A percentile compares a stretch with the other conserved stretches of the same genome.
phyloP scores from a whole-genome alignment of 176 grass and related monocot genomes.

The Carex kokanica region DNA sequence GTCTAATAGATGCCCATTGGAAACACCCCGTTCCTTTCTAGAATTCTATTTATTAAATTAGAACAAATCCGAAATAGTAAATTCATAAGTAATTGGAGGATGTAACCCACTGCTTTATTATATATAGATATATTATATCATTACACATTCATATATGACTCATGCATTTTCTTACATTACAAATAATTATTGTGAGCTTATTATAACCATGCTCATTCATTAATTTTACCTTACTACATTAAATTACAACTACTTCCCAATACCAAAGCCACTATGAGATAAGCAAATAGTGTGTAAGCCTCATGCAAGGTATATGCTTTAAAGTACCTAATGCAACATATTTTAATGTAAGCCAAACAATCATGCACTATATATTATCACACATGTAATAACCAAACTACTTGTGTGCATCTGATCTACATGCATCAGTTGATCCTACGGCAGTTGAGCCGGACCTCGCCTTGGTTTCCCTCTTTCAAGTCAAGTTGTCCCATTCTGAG shows the following conservation, averaged over 20 bases:
- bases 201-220: neutral
- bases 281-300: neutral
- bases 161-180: neutral
- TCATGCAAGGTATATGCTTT: neutral
- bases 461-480: conserved; percentile 57
- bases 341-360: neutral
- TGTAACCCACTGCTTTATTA: neutral
- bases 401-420: neutral
- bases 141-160: neutral
- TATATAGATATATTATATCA: neutral
- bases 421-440: conserved; percentile 42
- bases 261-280: neutral
- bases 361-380: neutral
- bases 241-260: neutral
- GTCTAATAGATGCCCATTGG: too few relatives aligned
- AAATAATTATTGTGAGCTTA: neutral
- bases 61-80: neutral
- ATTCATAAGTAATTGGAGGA: neutral
- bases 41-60: too few relatives aligned
- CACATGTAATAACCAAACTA: neutral
- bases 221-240: neutral
- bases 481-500: conserved; percentile 78
- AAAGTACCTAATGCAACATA: neutral
- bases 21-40: too few relatives aligned
- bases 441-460: conserved; percentile 64